Base-by-base conservation (phyloP, 2,329 filamentous ascomycete species). In the Didymella pomorum region DNA sequence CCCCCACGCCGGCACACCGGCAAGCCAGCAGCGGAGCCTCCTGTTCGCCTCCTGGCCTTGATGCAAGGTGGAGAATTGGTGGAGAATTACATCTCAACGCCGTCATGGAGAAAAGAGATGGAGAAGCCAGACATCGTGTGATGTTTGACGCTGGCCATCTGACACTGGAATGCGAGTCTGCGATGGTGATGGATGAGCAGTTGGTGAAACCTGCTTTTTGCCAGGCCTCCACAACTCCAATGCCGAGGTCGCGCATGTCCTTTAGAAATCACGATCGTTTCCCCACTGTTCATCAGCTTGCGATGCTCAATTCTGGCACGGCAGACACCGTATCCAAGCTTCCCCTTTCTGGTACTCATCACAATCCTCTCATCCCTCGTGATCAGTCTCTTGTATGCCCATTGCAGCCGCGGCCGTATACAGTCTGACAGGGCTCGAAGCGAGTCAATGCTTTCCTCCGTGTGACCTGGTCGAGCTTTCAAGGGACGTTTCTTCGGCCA, bases 1-100 rank as follows among this genome's bases (percentile, higher is more conserved):
- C 57, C 57, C 57, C 57, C 52, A 60, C 57, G 52, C 33, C 47
- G 47, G 57, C 42, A 35, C 11, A 33, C 42, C 48, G 51, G 57
- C 51, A 51, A 37, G 41, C 56, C 51, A 55, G 51, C 46, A 55
- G 56, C 56, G 56, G 57, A 60, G 57, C 57, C 57, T 60, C 57
- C 52, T 60, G 45, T 28, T 39, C 31, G 50, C 56, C 56, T 50
- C 33, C 26, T 41, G 43, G 18, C 21, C 39, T 39, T 45, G 50
- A 29, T 16, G 39, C 29, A 39, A 41, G 26, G 56, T 54, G 56
- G 56, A 50, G 56, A 54, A 54, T 42, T 51, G 50, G 56, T 58
- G 56, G 56, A 41, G 56, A 54, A 58, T 54, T 58, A 58, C 56
- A 58, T 58, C 23, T 39, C 16, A 20, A 54, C 56, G 44, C 56